Conservation (phyloP, 2,329 filamentous ascomycete genomes). For the Fusarium multiceps region DNA sequence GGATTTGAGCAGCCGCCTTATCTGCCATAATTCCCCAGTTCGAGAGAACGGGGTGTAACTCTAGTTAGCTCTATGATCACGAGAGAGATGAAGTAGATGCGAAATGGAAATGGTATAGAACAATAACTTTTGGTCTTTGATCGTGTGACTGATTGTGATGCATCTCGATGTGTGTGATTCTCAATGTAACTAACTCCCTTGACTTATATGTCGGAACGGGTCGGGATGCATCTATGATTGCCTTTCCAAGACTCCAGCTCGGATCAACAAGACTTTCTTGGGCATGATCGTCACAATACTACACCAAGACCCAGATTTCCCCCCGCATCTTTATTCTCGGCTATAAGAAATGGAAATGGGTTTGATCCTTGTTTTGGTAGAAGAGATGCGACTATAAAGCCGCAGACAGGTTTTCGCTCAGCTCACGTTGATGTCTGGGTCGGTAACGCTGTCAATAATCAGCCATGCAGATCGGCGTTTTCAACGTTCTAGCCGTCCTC, state of each 20-base stretch:
- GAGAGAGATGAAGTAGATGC: conserved; percentile 56
- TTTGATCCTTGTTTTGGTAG: neutral
- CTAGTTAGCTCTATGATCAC: conserved; percentile 57
- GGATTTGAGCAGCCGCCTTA: conserved; percentile 46
- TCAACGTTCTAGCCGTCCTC: neutral
- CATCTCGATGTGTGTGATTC: neutral
- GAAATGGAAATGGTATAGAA: conserved; percentile 50
- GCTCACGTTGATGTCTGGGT: neutral
- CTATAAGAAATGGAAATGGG: neutral
- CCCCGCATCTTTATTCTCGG: neutral
- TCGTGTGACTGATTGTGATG: neutral
- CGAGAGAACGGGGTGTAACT: conserved; percentile 52
- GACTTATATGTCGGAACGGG: neutral
- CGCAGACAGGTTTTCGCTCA: neutral
- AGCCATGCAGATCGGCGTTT: neutral
- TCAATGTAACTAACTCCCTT: neutral
- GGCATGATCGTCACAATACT: neutral
- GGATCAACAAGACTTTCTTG: neutral
- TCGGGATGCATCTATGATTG: neutral
- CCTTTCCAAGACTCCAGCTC: neutral
- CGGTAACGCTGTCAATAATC: neutral
- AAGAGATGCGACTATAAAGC: neutral
- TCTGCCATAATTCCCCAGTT: conserved; percentile 51
- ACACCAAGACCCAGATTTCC: neutral
- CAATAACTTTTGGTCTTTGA: conserved; percentile 13